Conservation (phyloP, 305 asterid genomes). For the Solanum chacoense region DNA sequence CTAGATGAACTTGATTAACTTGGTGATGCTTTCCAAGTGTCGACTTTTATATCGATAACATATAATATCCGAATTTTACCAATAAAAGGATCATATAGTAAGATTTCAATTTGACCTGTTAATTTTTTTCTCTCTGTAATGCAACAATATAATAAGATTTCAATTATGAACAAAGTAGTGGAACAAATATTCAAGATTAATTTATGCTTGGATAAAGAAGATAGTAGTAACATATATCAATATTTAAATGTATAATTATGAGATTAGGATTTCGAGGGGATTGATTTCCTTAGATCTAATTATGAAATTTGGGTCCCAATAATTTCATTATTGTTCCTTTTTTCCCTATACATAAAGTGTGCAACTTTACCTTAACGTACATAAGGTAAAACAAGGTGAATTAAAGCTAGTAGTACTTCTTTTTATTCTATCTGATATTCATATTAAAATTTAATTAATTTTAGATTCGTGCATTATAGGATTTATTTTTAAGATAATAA, state of each 20-base stretch:
- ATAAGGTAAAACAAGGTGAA: background rate
- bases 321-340: background rate
- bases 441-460: background rate
- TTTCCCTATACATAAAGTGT: conserved; percentile 5
- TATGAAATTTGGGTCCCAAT: conserved; percentile 9
- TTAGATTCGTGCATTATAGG: rapidly evolving
- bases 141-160: background rate
- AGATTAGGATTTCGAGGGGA: conserved; percentile 13
- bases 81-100: background rate
- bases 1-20: background rate
- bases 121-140: background rate
- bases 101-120: background rate
- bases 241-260: background rate
- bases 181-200: background rate
- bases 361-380: conserved; percentile 9
- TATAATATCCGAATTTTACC: background rate
- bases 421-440: background rate
- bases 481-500: rapidly evolving
- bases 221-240: background rate
- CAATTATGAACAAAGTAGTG: background rate
- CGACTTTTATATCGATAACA: background rate
- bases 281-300: background rate
- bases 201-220: background rate
- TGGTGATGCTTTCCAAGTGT: background rate
- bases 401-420: background rate